Conservation (phyloP, 192 early-diverging fungal species). For the Coemansia sp. region DNA sequence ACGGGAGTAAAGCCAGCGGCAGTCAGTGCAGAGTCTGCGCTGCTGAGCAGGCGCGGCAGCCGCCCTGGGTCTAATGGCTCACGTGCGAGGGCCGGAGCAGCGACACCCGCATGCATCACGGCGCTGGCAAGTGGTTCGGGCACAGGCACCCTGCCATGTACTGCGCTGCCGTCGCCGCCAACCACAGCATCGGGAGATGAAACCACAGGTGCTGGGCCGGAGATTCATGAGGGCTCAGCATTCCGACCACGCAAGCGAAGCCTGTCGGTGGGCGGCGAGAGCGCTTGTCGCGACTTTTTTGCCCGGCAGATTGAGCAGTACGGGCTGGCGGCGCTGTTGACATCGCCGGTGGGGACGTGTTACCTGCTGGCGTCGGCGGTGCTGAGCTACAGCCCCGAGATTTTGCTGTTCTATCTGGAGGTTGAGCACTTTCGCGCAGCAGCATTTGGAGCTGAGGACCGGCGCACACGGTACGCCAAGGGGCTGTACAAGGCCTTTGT, state of each 20-base stretch:
- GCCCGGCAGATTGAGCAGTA: slow-evolving; percentile 52
- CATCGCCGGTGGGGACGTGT: slow-evolving; percentile 45
- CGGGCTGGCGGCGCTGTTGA: slow-evolving; percentile 43
- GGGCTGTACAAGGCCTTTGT: slow-evolving; percentile 52
- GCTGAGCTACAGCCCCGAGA: slow-evolving; percentile 34
- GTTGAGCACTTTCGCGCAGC: slow-evolving; percentile 48
- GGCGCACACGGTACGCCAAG: slow-evolving; percentile 47
- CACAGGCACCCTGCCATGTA: not conserved
- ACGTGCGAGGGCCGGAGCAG: not conserved
- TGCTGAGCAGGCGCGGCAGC: slow-evolving; percentile 5
- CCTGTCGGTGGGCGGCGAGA: slow-evolving; percentile 51
- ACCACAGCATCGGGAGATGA: slow-evolving; percentile 8
- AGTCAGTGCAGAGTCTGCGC: not conserved
- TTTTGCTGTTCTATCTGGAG: slow-evolving; percentile 43
- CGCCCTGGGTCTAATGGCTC: not conserved
- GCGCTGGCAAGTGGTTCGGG: not conserved
- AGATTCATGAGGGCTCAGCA: not conserved
- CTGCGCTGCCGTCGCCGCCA: slow-evolving; percentile 10
- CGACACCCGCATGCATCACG: not conserved
- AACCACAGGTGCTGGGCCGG: not conserved
- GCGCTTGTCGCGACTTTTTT: slow-evolving; percentile 37
- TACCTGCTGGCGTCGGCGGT: slow-evolving; percentile 49
- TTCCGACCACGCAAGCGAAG: slow-evolving; percentile 52
- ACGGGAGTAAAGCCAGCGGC: not conserved
- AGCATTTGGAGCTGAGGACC: slow-evolving; percentile 14